Evolutionary conservation across 139 green algal species (phyloP), one percentile per base, ranked within the genome.

Genomic region (Tetradesmus obliquus): DNA sequence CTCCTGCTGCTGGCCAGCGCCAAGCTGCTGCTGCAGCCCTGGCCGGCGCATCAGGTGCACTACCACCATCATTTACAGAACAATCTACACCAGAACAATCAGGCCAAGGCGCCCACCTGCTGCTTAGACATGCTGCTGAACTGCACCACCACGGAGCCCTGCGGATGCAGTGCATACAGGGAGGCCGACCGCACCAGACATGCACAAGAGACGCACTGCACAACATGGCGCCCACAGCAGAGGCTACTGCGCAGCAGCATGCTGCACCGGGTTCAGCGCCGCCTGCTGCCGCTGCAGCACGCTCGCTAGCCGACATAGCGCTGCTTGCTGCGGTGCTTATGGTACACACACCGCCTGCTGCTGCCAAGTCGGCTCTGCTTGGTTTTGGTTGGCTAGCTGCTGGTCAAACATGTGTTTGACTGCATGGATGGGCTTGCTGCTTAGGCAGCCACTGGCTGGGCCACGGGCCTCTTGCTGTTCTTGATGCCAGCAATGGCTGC

Each of bases 401-500:
- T 71, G 60, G 8, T 71, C 60, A 71, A 71, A 71, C 60, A 15
- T 66, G 57, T 71, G 60, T 3, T 71, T 19, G 60, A 71, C 60
- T 71, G 60, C 32, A 45, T 45, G 32, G 32, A 45, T 55, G 76
- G 12, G 24, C 13, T 53, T 15, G 84, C 53, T 86, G 80, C 79
- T 88, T 54, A 88, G 2, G 45, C 80, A 62, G 89, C 89, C 82
- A 89, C 90, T 55, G 90, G 57, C 20, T n/a, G 60, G 22, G 82
- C 71, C 45, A 88, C 93, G 13, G 93, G 93, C 9, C 81, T 92
- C 94, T 95, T 95, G 92, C 88, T 94, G 55, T 82, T 90, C 94
- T 96, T 96, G 92, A 96, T 96, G 72, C 95, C 95, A 2, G 88
- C 83, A 86, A 96, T 96, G 81, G 95, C 94, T 96, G 93, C 58